Evolutionary conservation across 306 rosid species (phyloP), one percentile per base, ranked within the genome.

Genomic region (Glycine soja): DNA sequence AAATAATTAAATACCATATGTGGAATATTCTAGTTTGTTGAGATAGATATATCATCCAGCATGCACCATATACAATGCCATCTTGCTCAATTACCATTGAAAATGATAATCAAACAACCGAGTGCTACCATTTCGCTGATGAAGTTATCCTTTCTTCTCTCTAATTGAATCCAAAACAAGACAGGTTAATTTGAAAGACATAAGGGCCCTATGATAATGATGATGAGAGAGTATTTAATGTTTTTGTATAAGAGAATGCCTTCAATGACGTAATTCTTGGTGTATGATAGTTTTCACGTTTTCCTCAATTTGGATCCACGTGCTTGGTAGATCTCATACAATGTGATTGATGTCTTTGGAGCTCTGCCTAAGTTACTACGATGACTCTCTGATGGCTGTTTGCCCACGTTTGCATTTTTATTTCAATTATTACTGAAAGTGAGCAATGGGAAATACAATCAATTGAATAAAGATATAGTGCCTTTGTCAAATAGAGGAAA

Each of bases 231-330:
- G 80, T 34, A 48, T 43, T 43, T 47, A 14, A 30, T 8, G 50
- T 71, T 77, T 18, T 77, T 18, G 46, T 30, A 32, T 32, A 42
- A 63, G 16, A 15, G 54, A 56, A 83, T 64, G 54, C 24, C 36
- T 80, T 53, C 19, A 61, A 16, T 69, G 70, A 7, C 69, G 10
- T 32, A 34, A 43, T 51, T 74, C 42, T 52, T 72, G 84, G 68
- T 59, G 79, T 18, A 30, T n/a, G 7, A 36, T 81, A 42, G 66
- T n/a, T 81, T 72, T 85, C 88, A 77, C 83, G 42, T 47, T 65
- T 85, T 76, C 79, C 79, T 32, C 63, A 46, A 16, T 52, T 63
- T 52, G 36, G 62, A 71, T 61, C 57, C 16, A 30, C 3, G 3
- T 58, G 57, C 3, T 16, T 43, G 14, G 38, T 13, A 15, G n/a